phyloP scores from a whole-genome alignment of 192 early-diverging fungal species.

The Chytriomyces hyalinus region DNA sequence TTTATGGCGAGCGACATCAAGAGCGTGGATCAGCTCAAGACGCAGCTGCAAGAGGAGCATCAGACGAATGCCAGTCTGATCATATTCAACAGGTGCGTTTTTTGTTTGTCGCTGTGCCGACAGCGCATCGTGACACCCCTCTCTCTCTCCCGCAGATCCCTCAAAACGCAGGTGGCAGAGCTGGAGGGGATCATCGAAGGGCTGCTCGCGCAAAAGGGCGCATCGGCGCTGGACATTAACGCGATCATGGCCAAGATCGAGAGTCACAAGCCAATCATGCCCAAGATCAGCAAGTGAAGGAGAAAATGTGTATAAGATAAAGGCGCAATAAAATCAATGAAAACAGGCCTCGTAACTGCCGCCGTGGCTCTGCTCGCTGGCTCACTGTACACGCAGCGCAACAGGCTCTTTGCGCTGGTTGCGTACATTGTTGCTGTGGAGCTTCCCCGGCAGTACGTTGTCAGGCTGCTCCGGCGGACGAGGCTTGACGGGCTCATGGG shows the following conservation, averaged over 20 bases:
- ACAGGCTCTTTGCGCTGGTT: too few relatives aligned
- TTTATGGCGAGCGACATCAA: conserved; percentile 34
- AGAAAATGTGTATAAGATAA: too few relatives aligned
- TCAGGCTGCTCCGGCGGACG: too few relatives aligned
- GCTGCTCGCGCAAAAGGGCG: conserved; percentile 28
- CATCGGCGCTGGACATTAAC: conserved; percentile 2
- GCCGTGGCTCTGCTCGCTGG: too few relatives aligned
- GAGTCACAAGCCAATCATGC: conserved; percentile 25
- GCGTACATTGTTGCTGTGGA: too few relatives aligned
- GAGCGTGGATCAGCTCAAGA: conserved; percentile 31
- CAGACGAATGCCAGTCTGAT: conserved; percentile 37
- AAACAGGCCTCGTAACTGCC: too few relatives aligned
- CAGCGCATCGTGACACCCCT: not conserved
- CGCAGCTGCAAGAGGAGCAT: conserved; percentile 41
- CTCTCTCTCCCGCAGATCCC: not conserved
- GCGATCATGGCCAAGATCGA: conserved; percentile 27
- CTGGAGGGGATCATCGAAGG: conserved; percentile 36
- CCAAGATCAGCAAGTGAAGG: conserved; percentile 6
- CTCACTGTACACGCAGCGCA: too few relatives aligned
- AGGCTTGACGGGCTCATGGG: too few relatives aligned
- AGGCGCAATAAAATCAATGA: too few relatives aligned
- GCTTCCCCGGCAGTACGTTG: too few relatives aligned
- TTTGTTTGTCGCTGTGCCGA: not conserved
- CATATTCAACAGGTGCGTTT: conserved; percentile 35
- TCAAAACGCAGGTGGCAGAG: conserved; percentile 38